A percentile compares a stretch with the other conserved stretches of the same genome.
phyloP scores from a whole-genome alignment of 2,329 filamentous ascomycete genomes.

The Colletotrichum trifolii region DNA sequence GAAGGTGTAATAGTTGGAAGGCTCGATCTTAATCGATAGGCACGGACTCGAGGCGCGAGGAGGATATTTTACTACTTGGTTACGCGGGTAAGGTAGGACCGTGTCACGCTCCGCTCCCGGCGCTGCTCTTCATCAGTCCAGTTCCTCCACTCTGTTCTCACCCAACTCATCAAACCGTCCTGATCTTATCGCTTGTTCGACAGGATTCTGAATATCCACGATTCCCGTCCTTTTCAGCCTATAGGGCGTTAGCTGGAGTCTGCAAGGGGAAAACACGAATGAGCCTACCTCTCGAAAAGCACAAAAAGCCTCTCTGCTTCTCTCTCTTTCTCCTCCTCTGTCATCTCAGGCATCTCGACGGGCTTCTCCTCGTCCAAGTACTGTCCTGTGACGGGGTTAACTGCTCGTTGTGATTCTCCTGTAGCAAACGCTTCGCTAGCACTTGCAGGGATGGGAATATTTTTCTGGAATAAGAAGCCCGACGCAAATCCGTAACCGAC shows the following conservation, averaged over 20 bases:
- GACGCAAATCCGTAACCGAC: slow-evolving; percentile 95
- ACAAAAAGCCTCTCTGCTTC: slow-evolving; percentile 93
- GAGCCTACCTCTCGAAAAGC: slow-evolving; percentile 82
- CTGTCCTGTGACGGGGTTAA: slow-evolving; percentile 92
- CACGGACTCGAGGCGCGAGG: no score
- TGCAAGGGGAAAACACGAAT: not conserved
- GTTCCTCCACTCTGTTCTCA: slow-evolving; percentile 61
- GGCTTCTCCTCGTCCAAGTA: slow-evolving; percentile 74
- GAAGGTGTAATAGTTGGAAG: no score
- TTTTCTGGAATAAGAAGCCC: slow-evolving; percentile 87
- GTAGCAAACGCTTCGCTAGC: slow-evolving; percentile 64
- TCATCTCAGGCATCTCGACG: slow-evolving; percentile 78
- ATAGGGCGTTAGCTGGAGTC: slow-evolving; percentile 20
- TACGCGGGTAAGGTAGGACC: no score
- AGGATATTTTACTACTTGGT: no score
- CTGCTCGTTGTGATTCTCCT: slow-evolving; percentile 48
- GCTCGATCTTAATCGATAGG: no score
- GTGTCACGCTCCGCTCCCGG: no score
- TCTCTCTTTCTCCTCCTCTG: slow-evolving; percentile 87
- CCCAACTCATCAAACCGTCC: slow-evolving; percentile 78
- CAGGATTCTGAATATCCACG: slow-evolving; percentile 82
- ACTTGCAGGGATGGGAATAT: slow-evolving; percentile 79
- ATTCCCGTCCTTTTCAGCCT: slow-evolving; percentile 79
- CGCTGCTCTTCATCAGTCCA: slow-evolving; percentile 43
- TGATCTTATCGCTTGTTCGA: slow-evolving; percentile 74